Base-by-base conservation (phyloP, 1,284 basidiomycete species). In the Apiotrichum brassicae region DNA sequence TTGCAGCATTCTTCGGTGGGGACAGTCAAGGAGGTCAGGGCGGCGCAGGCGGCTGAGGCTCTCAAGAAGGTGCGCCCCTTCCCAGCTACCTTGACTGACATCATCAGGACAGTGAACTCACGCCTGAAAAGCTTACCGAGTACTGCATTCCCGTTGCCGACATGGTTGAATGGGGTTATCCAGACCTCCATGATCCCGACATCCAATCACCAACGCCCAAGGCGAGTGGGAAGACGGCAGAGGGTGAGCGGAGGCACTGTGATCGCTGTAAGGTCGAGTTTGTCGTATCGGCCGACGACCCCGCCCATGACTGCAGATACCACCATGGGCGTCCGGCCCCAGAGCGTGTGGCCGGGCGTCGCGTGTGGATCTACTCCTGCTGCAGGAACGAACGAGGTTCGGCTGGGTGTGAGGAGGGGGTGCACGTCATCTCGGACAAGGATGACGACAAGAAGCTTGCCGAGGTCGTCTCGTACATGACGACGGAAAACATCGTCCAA, bases 201-300 rank as follows among this genome's bases (percentile, higher is more conserved):
- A 42, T 42, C 16, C 40, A 42, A 18, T 32, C 40, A 6, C 3
- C 26, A 3, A 23, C 18, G 9, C 42, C 42, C 3, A 23, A 12
- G 16, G 22, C 42, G 5, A n/a, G 26, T 88, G 89, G 0, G 68
- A 76, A 0, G 81, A 70, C 2, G 70, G 40, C 43, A 26, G 80
- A 83, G 53, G 88, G 87, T 7, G 76, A 82, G 49, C 67, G 56
- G 8, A 76, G 79, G 49, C 82, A 76, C 48, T 97, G 92, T 61
- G 86, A 88, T 46, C 79, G 91, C 33, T 97, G 92, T 65, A 73
- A 73, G 16, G 76, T 80, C 49, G 76, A 79, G 6, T 93, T 85
- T 62, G 70, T 78, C 48, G 86, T 91, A 4, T 58, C 60, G 0
- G 53, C 60, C 2, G 42, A 53, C 30, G 82, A 80, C 57, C 75